A percentile compares a stretch with the other conserved stretches of the same genome.
Conservation (phyloP, 176 grass and related monocot genomes). For the Saccharum officinarum region DNA sequence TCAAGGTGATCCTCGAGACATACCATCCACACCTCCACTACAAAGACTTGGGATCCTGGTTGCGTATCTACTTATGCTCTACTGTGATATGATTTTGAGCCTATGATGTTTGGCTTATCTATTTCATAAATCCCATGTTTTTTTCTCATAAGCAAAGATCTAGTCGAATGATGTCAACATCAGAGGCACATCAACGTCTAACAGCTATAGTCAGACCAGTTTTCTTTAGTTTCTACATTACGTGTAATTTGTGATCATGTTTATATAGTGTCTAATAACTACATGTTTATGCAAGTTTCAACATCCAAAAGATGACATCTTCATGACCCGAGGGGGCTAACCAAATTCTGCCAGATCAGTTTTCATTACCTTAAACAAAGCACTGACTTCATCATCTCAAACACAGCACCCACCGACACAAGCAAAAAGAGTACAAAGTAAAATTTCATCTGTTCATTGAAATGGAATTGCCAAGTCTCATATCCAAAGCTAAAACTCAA, state of each 20-base stretch:
- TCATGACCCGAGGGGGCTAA: neutral
- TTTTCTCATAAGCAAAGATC: neutral
- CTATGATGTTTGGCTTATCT: neutral
- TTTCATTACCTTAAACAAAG: neutral
- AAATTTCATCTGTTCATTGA: neutral
- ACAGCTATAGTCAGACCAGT: neutral
- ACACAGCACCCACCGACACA: neutral
- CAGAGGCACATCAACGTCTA: too few species aligned
- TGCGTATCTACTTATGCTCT: neutral
- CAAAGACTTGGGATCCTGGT: too few species aligned
- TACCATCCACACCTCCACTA: too few species aligned
- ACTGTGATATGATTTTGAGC: neutral
- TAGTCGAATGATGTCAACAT: neutral
- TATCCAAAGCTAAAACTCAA: neutral
- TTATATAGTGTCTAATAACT: neutral
- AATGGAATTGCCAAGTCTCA: neutral
- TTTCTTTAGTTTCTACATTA: neutral
- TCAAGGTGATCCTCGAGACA: too few species aligned
- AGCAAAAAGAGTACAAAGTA: neutral
- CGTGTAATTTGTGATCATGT: neutral
- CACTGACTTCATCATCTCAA: neutral
- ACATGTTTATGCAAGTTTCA: neutral
- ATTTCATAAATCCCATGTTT: neutral
- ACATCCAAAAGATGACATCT: neutral
- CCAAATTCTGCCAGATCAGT: neutral